Evolutionary conservation across 139 green algal species (phyloP), one percentile per base, ranked within the genome.

Genomic region (Coelastrella sp.): DNA sequence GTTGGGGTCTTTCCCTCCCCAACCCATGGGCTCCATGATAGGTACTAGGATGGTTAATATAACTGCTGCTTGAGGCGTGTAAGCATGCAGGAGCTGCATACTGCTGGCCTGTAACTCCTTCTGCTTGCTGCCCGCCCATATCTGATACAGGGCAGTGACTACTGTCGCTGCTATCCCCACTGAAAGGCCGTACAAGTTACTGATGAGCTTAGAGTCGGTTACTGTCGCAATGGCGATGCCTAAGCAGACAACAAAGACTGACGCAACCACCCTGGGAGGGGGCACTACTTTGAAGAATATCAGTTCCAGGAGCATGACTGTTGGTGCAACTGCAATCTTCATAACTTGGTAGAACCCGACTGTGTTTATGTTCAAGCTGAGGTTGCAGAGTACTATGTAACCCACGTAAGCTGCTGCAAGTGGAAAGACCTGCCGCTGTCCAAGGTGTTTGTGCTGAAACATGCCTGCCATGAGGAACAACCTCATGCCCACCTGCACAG

Each of bases 351-450:
- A 98, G 91, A 98, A 98, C 7, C 97, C 95, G 0, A 98, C 95
- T 23, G 94, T 97, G 94, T 99, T 99, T 11, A 98, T 64, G 74
- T 98, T 96, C 0, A 99, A 89, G 65, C 95, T 97, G 0, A 98
- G 89, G 85, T 99, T 99, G 90, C 96, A 95, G 5, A 98, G 89
- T 11, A 98, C 95, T 19, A 99, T 97, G 90, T 99, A 99, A 7
- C 92, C 96, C 3, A 99, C 96, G 71, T 96, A 99, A 0, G 95
- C 96, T 2, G 94, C 90, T 3, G 97, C 97, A 3, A 99, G 75
- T 3, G 96, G 94, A 73, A 93, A 17, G 54, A 98, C 78, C 74
- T 95, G 92, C 2, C 11, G 13, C 84, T 88, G 85, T 6, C 91
- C 90, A 7, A 98, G 87, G 5, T 22, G 8, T 86, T 97, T 98